phyloP scores from a whole-genome alignment of 2,329 filamentous ascomycete species.

The Aschersonia sp. region DNA sequence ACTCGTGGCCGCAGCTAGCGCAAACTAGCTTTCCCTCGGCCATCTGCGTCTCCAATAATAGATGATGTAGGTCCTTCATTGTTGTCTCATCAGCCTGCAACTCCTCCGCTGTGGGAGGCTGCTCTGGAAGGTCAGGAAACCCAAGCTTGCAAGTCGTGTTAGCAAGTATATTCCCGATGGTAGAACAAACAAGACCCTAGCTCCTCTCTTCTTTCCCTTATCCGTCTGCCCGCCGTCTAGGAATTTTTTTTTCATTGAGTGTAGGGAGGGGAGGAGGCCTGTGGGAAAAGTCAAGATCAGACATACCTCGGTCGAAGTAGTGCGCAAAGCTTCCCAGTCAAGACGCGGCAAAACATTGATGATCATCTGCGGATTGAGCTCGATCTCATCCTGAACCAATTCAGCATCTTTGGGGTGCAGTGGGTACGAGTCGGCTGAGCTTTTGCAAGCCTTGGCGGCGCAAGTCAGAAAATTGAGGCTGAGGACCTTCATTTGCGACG shows the following conservation, averaged over 20 bases:
- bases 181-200: neutral
- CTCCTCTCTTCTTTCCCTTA: too few species aligned
- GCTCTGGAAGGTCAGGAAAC: conserved; percentile 56
- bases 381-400: conserved; percentile 74
- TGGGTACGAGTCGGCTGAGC: conserved; percentile 64
- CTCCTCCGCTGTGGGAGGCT: conserved; percentile 47
- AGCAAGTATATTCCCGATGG: neutral
- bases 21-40: conserved; percentile 81
- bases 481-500: conserved; percentile 66
- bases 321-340: conserved; percentile 72
- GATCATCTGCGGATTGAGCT: conserved; percentile 68
- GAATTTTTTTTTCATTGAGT: too few species aligned
- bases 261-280: too few species aligned
- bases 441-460: conserved; percentile 89
- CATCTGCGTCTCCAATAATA: conserved; percentile 83
- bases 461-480: conserved; percentile 95
- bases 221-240: too few species aligned
- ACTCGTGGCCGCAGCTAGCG: conserved; percentile 84
- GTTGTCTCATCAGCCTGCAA: conserved; percentile 53
- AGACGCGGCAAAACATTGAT: conserved; percentile 74
- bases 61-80: conserved; percentile 61
- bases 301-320: conserved; percentile 61
- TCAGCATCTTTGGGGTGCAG: conserved; percentile 87
- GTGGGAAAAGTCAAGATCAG: neutral
- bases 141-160: conserved; percentile 43